phyloP scores from a whole-genome alignment of 2,329 filamentous ascomycete species.

The Fusarium ambrosium region DNA sequence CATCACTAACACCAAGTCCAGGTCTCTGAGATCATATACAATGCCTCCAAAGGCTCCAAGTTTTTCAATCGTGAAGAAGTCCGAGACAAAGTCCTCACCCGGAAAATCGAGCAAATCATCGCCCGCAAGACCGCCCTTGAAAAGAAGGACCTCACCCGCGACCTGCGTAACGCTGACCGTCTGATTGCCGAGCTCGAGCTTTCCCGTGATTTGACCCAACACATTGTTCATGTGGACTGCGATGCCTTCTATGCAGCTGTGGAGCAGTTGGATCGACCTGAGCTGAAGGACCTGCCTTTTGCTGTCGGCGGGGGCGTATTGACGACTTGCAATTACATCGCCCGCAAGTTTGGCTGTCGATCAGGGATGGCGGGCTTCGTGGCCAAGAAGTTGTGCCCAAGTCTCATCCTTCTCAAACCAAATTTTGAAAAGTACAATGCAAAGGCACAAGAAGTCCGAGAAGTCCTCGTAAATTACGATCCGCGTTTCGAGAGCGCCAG shows the following conservation, averaged over 20 bases:
- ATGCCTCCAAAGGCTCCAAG: conserved; percentile 95
- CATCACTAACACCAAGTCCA: conserved; percentile 19
- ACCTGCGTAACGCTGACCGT: conserved; percentile 83
- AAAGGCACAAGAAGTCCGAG: conserved; percentile 89
- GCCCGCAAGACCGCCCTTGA: conserved; percentile 82
- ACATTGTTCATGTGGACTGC: conserved; percentile 93
- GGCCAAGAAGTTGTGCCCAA: conserved; percentile 91
- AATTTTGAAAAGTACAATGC: conserved; percentile 93
- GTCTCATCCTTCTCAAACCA: conserved; percentile 83
- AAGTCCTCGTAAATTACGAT: conserved; percentile 89
- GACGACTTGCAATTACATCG: conserved; percentile 86
- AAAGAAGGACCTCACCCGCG: conserved; percentile 78
- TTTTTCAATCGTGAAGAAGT: conserved; percentile 93
- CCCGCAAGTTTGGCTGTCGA: conserved; percentile 89
- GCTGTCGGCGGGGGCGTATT: conserved; percentile 82
- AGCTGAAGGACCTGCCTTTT: conserved; percentile 88
- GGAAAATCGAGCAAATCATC: conserved; percentile 86
- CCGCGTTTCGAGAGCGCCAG: conserved; percentile 92
- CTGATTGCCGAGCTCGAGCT: conserved; percentile 84
- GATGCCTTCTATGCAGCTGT: conserved; percentile 98
- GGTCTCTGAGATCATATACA: conserved; percentile 97
- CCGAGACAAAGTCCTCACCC: conserved; percentile 84
- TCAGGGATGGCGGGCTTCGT: conserved; percentile 98
- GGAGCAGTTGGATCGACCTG: conserved; percentile 85
- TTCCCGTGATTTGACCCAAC: conserved; percentile 83